Evolutionary conservation across 116 monocot species (phyloP).

Genomic region (Phalaenopsis hybrid): DNA sequence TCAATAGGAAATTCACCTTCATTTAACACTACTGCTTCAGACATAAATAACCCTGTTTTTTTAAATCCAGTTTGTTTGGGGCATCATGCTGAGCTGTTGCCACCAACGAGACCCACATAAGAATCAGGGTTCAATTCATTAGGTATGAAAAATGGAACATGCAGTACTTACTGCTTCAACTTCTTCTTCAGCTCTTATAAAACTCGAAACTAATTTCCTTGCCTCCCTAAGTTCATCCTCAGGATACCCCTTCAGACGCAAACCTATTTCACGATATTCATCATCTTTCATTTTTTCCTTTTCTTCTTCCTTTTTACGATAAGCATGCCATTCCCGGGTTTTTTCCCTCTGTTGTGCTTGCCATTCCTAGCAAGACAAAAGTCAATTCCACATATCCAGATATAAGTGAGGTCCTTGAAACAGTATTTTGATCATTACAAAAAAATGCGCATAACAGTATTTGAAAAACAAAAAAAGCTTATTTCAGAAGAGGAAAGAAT

Average conservation of each 20-base stretch:
- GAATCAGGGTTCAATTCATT: neutral
- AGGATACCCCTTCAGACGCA: conserved; percentile 78
- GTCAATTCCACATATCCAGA: neutral
- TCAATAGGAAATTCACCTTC: neutral
- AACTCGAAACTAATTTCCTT: conserved; percentile 73
- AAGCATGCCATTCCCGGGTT: conserved; percentile 82
- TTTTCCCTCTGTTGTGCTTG: conserved; percentile 78
- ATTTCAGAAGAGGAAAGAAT: too few species aligned
- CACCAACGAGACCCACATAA: neutral
- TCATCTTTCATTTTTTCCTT: conserved; percentile 49
- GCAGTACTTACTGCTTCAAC: conserved; percentile 64
- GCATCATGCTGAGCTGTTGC: neutral
- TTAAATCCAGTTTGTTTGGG: neutral
- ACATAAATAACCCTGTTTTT: too few species aligned
- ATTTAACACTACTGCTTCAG: neutral
- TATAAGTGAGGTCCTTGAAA: neutral
- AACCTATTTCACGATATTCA: conserved; percentile 87
- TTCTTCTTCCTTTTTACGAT: conserved; percentile 70
- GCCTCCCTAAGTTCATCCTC: conserved; percentile 85
- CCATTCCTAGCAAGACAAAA: conserved; percentile 66
- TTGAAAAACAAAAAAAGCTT: neutral
- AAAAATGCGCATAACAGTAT: neutral
- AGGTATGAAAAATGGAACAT: neutral
- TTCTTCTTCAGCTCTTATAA: conserved; percentile 78
- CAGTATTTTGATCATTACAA: neutral